Evolutionary conservation across 2,329 filamentous ascomycete species (phyloP), one percentile per base, ranked within the genome.

Genomic region (Botryosphaeria dothidea): DNA sequence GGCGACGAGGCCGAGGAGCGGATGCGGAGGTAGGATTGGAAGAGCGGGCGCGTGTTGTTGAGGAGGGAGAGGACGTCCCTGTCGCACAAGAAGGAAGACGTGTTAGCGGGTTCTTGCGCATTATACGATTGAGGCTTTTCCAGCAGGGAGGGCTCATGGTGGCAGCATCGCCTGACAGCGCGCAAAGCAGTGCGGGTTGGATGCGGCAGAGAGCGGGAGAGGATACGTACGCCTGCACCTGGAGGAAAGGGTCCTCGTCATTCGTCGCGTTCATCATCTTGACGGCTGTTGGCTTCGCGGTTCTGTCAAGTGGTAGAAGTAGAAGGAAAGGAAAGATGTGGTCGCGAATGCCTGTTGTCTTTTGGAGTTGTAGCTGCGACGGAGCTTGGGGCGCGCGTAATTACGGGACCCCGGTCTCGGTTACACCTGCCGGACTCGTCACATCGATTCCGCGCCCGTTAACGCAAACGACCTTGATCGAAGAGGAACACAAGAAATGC

Each of bases 1-100:
- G 89, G 81, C 8, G 87, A 85, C 45, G 89, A 89, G 66, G 89
- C 86, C 27, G 96, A 89, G 51, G 93, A 95, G 74, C 93, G 92
- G 80, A 99, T 99, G 75, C 95, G 94, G 48, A 97, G 86, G 82
- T 97, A 99, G 17, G 93, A 97, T 68, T 91, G 89, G 84, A 97
- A 97, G 65, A 97, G 88, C 61, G 93, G 90, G 9, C 94, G 90
- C 62, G 92, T 91, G 15, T 87, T 88, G 69, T 90, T 86, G 68
- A 99, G 88, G 67, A 96, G 91, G 68, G 88, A 82, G 70, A 96
- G 89, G 70, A 98, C 92, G 80, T 99, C 95, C 80, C 93, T 97
- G 65, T 34, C 0, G 11, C 11, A 23, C 7, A 38, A 15, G 65
- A 60, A 36, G 27, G 27, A 52, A 34, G 9, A 23, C 6, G 15